These are phyloP conservation scores for Erysimum cheiri DNA, from an alignment of 441 rosid species.

Conservation along the genomic window DNA sequence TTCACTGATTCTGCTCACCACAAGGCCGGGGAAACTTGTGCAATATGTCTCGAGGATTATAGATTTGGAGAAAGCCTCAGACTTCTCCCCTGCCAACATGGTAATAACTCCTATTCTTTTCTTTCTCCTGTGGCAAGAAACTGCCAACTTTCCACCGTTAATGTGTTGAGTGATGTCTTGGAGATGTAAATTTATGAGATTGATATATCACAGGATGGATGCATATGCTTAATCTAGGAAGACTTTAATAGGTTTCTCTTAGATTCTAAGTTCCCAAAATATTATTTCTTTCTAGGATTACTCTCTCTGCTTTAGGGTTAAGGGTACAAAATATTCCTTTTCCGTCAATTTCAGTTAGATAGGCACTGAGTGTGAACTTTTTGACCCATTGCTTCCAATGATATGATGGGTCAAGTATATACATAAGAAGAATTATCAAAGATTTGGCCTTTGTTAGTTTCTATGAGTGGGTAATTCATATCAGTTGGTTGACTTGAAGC, in stretches of 20 bases:
- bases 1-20: conserved; percentile 46
- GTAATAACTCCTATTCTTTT: conserved; percentile 43
- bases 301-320: not conserved
- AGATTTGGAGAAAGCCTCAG: conserved; percentile 66
- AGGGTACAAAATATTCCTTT: not conserved
- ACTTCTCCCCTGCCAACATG: conserved; percentile 79
- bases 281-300: not conserved
- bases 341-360: not conserved
- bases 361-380: not conserved
- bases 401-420: not conserved
- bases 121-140: not conserved
- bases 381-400: not conserved
- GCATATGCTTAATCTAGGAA: not conserved
- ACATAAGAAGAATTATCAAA: conserved; percentile 3
- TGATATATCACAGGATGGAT: not conserved
- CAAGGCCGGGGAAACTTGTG: conserved; percentile 64
- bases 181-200: not conserved
- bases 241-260: conserved; percentile 11
- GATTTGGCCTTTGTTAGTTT: not conserved
- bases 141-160: no score
- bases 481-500: conserved; percentile 32
- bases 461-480: not conserved
- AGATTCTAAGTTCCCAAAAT: not conserved
- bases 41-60: conserved; percentile 83
- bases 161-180: not conserved